These are phyloP conservation scores for Aspergillus sp. DNA, from an alignment of 2,329 filamentous ascomycete species.

Conservation along the genomic window DNA sequence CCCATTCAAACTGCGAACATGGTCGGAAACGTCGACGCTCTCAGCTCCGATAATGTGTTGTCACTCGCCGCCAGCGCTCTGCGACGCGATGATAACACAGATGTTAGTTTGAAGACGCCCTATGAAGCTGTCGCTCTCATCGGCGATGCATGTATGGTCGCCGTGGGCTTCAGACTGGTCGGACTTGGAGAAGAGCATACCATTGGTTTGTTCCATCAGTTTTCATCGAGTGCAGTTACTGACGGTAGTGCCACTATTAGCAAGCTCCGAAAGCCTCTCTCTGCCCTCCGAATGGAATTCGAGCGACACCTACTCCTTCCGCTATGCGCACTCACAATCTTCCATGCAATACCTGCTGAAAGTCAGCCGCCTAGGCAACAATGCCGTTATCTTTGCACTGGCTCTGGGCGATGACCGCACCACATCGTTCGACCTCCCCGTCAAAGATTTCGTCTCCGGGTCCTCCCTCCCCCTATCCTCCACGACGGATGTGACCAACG, in stretches of 20 bases:
- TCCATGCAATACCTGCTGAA: constrained; percentile 81
- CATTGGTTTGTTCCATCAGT: constrained; percentile 53
- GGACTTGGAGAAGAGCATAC: constrained; percentile 82
- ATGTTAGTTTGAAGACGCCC: constrained; percentile 40
- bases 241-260: constrained; percentile 13
- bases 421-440: constrained; percentile 69
- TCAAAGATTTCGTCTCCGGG: constrained; percentile 71
- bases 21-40: constrained; percentile 21
- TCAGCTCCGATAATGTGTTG: constrained; percentile 29
- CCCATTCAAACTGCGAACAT: constrained; percentile 4
- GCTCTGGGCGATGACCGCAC: constrained; percentile 79
- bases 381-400: constrained; percentile 78
- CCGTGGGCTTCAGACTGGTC: constrained; percentile 74
- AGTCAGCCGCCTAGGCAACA: constrained; percentile 75
- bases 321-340: constrained; percentile 82
- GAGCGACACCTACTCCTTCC: constrained; percentile 70
- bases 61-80: constrained; percentile 32
- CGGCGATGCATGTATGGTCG: constrained; percentile 76
- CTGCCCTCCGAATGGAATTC: constrained; percentile 80
- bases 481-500: constrained; percentile 25
- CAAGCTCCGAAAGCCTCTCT: constrained; percentile 32
- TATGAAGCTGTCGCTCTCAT: constrained; percentile 84
- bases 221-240: neutral
- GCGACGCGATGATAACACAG: constrained; percentile 21
- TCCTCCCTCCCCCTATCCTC: constrained; percentile 55